Base-by-base conservation (phyloP, 1,284 basidiomycete genomes). In the Ceratorhiza oryzae-sativae region DNA sequence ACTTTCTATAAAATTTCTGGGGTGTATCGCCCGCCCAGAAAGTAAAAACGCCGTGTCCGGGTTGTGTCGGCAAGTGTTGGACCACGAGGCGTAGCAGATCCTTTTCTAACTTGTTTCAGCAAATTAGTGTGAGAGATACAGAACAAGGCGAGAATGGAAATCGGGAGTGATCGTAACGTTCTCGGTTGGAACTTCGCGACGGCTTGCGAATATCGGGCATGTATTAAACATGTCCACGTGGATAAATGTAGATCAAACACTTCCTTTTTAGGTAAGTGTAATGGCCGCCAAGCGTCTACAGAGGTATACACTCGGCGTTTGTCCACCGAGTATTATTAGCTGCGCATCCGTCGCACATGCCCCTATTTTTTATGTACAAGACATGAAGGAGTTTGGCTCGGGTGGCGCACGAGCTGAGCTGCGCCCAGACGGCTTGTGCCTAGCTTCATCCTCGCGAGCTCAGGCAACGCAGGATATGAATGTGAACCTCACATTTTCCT, bases 351-450 rank as follows among this genome's bases (percentile, higher is more conserved):
- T 34, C 53, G 32, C 53, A 34, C 53, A 34, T 34, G n/a, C 53
- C 30, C 12, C 53, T 55, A 55, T 32, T 15, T 3, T 34, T 55
- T 34, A 55, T 34, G 53, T 13, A 18, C 27, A 55, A 3, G 27
- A 34, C 9, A 55, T 15, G 13, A 18, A 0, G 30, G 25, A 3
- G 30, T 32, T 34, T 55, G 53, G 53, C 53, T 55, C 53, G 53
- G 9, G 30, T 34, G 53, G 27, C 53, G 34, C 53, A 55, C 53
- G 53, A 55, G 53, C 27, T 55, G 53, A 55, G 53, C 53, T 34
- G 53, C 20, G 6, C 20, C 12, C 53, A 27, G 8, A 6, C 30
- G 53, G 30, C 25, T 34, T 55, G 53, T 34, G 8, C 53, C 34
- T 55, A 32, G 53, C 32, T 15, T 34, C 32, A 34, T 32, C 8